Evolutionary conservation across 2,329 filamentous ascomycete genomes (phyloP), one percentile per base, ranked within the genome.

Genomic region (Fusarium verticillioides): DNA sequence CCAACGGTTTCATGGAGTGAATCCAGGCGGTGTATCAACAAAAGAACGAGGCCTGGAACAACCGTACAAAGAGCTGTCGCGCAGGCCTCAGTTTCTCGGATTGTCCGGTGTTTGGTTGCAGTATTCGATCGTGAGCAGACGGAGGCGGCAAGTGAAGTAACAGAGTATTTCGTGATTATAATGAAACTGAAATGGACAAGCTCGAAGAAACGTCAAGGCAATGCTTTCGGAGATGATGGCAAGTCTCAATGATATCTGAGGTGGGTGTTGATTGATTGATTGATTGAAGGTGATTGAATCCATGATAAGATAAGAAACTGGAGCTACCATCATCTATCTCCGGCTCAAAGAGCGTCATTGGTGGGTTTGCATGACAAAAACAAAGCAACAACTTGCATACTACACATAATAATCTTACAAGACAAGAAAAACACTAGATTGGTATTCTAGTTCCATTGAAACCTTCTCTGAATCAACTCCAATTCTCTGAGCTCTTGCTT

Each of bases 1-100:
- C 64, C 69, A 74, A 78, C 68, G 80, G 72, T 78, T 79, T 80
- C 82, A 83, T 83, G 78, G 76, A 77, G 75, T 49, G 62, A 63
- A 54, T 26, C 54, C 54, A 47, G 49, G 40, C 60, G 47, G 57
- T 57, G 43, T 50, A 39, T 42, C 30, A 32, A 52, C 19, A 47
- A 53, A 53, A 52, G 50, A 28, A 56, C 53, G 69, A 79, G 75
- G 76, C 76, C 73, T 73, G 76, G 73, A 70, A 78, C 77, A 77
- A 75, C 77, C 69, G 70, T 67, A 47, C 34, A 59, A 59, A 60
- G 74, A 77, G 77, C 76, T 75, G 76, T 75, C 75, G 56, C 70
- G 63, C 75, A 77, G 74, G 76, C 74, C 76, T 78, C 76, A 70
- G 76, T 50, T 70, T 66, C 66, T 69, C 63, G 63, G 60, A 43